Conservation (phyloP, 177 flowering plant species). For the Tripterygium wilfordii region DNA sequence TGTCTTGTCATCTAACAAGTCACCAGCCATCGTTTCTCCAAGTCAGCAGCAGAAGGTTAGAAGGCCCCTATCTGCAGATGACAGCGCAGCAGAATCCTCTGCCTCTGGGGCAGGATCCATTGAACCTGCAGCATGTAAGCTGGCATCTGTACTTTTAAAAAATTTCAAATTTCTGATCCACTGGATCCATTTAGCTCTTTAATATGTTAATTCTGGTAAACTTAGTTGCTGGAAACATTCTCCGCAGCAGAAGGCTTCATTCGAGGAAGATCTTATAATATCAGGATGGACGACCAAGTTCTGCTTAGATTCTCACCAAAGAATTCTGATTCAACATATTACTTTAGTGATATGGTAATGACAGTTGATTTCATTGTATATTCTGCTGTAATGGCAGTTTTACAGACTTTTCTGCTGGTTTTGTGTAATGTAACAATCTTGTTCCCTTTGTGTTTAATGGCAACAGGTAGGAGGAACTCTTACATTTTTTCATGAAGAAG, state of each 20-base stretch:
- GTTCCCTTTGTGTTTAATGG: slow-evolving; percentile 6
- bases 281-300: slow-evolving; percentile 92
- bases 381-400: neutral
- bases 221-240: slow-evolving; percentile 46
- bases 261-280: slow-evolving; percentile 95
- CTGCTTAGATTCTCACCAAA: slow-evolving; percentile 91
- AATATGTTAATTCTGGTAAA: slow-evolving; percentile 13
- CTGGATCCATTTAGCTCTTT: too few species aligned
- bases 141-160: too few species aligned
- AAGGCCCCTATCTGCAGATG: slow-evolving; percentile 35
- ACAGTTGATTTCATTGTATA: neutral
- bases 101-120: slow-evolving; percentile 29
- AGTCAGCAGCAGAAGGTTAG: slow-evolving; percentile 34
- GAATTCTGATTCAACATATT: slow-evolving; percentile 87
- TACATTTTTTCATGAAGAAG: slow-evolving; percentile 88
- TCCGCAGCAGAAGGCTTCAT: slow-evolving; percentile 94
- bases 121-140: slow-evolving; percentile 79
- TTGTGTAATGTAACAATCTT: too few species aligned
- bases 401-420: too few species aligned
- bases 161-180: too few species aligned
- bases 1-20: slow-evolving; percentile 26
- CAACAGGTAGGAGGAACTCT: slow-evolving; percentile 96
- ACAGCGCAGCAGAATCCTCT: slow-evolving; percentile 42
- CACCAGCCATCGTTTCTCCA: slow-evolving; percentile 40
- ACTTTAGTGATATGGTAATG: slow-evolving; percentile 82